These are phyloP conservation scores for Hymenoscyphus fructigenus DNA, from an alignment of 2,329 filamentous ascomycete species.

Conservation along the genomic window DNA sequence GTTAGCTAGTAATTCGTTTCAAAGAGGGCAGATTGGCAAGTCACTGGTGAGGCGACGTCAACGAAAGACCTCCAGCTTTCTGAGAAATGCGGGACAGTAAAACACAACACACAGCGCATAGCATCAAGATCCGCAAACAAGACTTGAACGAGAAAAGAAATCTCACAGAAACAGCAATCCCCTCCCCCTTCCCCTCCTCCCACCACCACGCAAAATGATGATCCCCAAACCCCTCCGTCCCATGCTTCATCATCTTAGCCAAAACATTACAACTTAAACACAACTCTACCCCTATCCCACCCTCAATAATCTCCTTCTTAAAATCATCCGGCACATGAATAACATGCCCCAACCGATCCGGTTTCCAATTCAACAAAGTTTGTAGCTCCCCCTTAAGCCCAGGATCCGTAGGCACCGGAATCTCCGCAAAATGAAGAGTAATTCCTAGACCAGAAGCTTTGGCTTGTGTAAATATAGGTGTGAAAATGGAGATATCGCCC, in stretches of 20 bases:
- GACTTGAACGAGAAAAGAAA: conserved; percentile 4
- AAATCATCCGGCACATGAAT: conserved; percentile 67
- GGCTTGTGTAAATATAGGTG: conserved; percentile 57
- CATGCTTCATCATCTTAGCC: conserved; percentile 68
- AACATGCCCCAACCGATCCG: conserved; percentile 73
- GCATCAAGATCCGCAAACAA: background rate
- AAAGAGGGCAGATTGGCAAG: too few relatives aligned
- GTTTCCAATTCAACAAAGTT: conserved; percentile 63
- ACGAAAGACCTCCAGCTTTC: too few relatives aligned
- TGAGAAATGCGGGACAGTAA: background rate
- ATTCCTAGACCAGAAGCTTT: conserved; percentile 55
- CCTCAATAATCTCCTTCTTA: conserved; percentile 53
- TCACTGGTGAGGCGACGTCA: too few relatives aligned
- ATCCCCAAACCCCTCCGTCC: conserved; percentile 58
- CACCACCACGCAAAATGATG: conserved; percentile 81
- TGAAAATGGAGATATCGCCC: conserved; percentile 61
- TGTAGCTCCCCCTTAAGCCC: conserved; percentile 57
- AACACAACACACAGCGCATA: background rate
- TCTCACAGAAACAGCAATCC: conserved; percentile 69
- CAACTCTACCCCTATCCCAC: conserved; percentile 66
- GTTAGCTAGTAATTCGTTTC: background rate
- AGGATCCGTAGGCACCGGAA: conserved; percentile 53
- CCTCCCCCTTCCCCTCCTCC: conserved; percentile 54
- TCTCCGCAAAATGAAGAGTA: conserved; percentile 79
- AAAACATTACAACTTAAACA: conserved; percentile 81